A percentile compares a stretch with the other conserved stretches of the same genome.
Conservation (phyloP, 176 grass and related monocot genomes). For the Rhynchospora tenuis region DNA sequence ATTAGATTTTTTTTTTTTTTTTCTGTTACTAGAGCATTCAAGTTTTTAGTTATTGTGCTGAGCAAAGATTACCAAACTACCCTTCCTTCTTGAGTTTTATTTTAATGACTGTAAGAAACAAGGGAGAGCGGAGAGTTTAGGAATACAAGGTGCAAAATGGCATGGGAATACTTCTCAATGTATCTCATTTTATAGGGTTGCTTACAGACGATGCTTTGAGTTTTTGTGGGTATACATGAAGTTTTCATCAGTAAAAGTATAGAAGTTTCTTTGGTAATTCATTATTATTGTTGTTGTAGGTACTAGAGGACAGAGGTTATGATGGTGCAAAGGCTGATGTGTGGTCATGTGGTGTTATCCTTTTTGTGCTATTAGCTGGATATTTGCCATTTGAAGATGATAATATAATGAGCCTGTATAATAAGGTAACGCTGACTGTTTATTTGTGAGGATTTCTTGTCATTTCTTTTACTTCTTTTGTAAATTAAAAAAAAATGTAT, state of each 20-base stretch:
- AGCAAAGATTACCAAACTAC: background rate
- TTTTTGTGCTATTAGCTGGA: constrained; percentile 82
- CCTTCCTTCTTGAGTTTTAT: background rate
- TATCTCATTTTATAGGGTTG: background rate
- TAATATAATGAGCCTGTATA: constrained; percentile 82
- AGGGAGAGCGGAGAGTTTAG: background rate
- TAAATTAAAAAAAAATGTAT: background rate
- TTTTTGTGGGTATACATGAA: background rate
- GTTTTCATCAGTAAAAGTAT: constrained; percentile 12
- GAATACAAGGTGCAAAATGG: background rate
- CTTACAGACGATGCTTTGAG: background rate
- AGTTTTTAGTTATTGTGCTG: background rate
- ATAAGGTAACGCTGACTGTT: constrained; percentile 50
- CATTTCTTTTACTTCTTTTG: background rate
- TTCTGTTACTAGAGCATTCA: no score
- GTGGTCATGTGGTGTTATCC: constrained; percentile 98
- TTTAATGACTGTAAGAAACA: background rate
- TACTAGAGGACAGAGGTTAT: constrained; percentile 96
- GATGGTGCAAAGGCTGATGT: constrained; percentile 88
- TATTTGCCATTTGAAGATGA: constrained; percentile 97
- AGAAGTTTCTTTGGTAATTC: background rate
- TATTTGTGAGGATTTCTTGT: constrained; percentile 14
- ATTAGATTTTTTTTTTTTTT: no score
- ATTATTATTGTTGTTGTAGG: constrained; percentile 33
- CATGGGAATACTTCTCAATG: background rate